Evolutionary conservation across 148 eudicot species (phyloP).

Genomic region (Nepenthes gracilis): DNA sequence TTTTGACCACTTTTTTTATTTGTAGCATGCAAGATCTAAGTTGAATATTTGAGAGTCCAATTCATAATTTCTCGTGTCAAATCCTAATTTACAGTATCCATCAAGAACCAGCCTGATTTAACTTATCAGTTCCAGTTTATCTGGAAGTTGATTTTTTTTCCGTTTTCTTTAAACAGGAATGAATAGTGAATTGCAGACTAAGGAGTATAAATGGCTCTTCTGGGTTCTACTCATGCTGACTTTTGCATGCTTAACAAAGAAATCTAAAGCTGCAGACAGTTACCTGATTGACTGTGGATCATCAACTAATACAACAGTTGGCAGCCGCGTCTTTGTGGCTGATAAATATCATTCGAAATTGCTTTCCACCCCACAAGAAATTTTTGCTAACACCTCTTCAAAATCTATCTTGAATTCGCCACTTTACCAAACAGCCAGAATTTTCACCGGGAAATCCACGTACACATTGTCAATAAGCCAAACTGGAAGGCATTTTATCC

Average conservation of each 20-base stretch:
- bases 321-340: constrained; percentile 45
- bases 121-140: no score
- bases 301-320: constrained; percentile 33
- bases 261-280: constrained; percentile 30
- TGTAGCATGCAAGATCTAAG: no score
- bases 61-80: no score
- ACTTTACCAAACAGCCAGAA: constrained; percentile 57
- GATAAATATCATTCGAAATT: constrained; percentile 41
- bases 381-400: constrained; percentile 29
- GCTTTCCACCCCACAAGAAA: constrained; percentile 47
- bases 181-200: background rate
- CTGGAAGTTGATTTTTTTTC: no score
- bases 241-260: constrained; percentile 17
- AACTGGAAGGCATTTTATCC: constrained; percentile 66
- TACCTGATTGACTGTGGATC: constrained; percentile 82
- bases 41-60: no score
- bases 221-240: constrained; percentile 17
- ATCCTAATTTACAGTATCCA: no score
- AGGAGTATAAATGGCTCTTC: constrained; percentile 12
- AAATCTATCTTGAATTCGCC: constrained; percentile 34
- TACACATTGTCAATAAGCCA: constrained; percentile 53
- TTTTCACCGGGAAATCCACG: constrained; percentile 40
- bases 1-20: no score
- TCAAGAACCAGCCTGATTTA: no score
- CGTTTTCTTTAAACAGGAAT: background rate